Base-by-base conservation (phyloP, 2,329 filamentous ascomycete genomes). In the Fusarium algeriense region DNA sequence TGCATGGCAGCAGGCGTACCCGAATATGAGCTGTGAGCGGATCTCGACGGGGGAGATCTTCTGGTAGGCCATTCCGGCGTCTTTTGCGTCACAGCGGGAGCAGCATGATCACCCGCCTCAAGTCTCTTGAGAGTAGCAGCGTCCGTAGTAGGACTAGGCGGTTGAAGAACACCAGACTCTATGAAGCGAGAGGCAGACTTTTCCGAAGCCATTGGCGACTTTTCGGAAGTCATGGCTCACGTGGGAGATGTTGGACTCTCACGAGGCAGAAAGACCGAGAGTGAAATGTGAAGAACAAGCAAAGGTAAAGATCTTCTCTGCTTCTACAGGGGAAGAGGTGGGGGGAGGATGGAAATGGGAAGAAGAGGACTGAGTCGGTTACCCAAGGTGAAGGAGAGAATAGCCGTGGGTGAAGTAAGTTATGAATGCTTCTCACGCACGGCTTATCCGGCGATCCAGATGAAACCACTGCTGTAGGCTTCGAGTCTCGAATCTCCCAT, bases 1-100 rank as follows among this genome's bases (percentile, higher is more conserved):
- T 70, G 61, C 64, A 73, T 70, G 20, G 49, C 70, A 55, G 73
- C 70, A 55, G 73, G 73, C 23, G 73, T 75, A 17, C 72, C 73
- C 20, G 73, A 72, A 34, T 63, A 68, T 19, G 73, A 75, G 55
- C 73, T 75, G 28, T 73, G 55, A 13, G 67, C 54, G n/a, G 73
- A 75, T 46, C 64, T 70, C 19, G 73, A 60, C 19, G 60, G 64
- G 30, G 52, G 67, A 20, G 54, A 54, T 44, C 53, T 57, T 43
- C 26, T 64, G 28, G 64, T 40, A 10, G 34, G 37, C 56, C 56
- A 59, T 48, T 71, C 69, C 43, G 52, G 43, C 28, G 59, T 41
- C 10, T 44, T 58, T 23, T 23, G 23, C 23, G 23, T 23, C 23
- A 23, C 23, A 8, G 35, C 15, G 13, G 52, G 26, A 2, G 10